Percentiles rank a stretch among this genome's conserved stretches.
phyloP scores from a whole-genome alignment of 1,139 yeast genomes.

The Saccharomycopsis hybrid region DNA sequence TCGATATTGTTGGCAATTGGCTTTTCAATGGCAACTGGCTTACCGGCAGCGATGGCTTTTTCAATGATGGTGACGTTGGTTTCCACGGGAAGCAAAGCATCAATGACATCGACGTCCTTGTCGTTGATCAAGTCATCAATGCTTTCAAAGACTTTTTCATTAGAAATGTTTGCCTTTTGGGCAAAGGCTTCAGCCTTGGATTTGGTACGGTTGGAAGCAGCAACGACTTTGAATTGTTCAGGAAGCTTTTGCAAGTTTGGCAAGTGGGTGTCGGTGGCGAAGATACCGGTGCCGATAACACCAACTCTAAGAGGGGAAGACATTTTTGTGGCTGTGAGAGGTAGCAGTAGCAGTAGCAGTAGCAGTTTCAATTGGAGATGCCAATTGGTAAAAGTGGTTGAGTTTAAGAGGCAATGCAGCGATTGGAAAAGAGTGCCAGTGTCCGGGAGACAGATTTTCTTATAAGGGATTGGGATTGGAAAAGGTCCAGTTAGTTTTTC shows the following conservation, averaged over 20 bases:
- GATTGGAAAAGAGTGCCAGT: too few relatives aligned
- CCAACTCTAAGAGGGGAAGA: constrained; percentile 47
- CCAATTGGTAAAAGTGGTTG: too few relatives aligned
- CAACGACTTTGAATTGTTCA: constrained; percentile 40
- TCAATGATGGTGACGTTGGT: constrained; percentile 61
- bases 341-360: too few relatives aligned
- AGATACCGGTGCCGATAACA: constrained; percentile 85
- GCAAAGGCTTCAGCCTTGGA: constrained; percentile 80
- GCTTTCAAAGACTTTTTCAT: constrained; percentile 50
- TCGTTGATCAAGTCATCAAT: constrained; percentile 63
- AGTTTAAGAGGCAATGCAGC: too few relatives aligned
- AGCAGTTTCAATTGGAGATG: too few relatives aligned
- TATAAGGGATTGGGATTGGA: too few relatives aligned
- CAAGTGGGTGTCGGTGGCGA: constrained; percentile 76
- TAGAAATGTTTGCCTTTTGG: constrained; percentile 45
- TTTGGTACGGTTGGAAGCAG: constrained; percentile 77
- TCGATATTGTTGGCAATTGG: constrained; percentile 82
- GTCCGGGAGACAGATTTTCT: too few relatives aligned
- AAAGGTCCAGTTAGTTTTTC: too few relatives aligned
- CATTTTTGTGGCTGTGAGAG: too few relatives aligned
- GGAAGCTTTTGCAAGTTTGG: constrained; percentile 55
- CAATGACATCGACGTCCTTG: constrained; percentile 62
- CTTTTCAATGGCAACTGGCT: constrained; percentile 79
- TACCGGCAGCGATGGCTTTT: constrained; percentile 54
- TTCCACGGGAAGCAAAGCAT: constrained; percentile 83